Base-by-base conservation (phyloP, 192 early-diverging fungal species). In the Entomortierella lignicola region DNA sequence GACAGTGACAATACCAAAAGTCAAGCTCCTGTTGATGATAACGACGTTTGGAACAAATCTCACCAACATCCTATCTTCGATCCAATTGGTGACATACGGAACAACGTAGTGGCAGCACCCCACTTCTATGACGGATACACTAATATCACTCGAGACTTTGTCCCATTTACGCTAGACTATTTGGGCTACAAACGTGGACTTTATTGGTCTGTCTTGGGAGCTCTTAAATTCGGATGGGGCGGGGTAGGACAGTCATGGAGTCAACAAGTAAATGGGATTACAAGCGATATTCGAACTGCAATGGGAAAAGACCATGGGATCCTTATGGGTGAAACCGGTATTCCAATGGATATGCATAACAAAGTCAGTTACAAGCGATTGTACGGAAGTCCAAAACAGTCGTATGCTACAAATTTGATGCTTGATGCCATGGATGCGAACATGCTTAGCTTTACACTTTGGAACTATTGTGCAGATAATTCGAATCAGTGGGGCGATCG, bases 401-500 rank as follows among this genome's bases (percentile, higher is more conserved):
- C 73, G 26, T 82, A 80, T 53, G 85, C 85, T 1, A 80, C 85
- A 79, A 77, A 84, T 63, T 62, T 84, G 25, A 65, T 81, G 50
- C 30, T 88, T 10, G 77, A 86, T 55, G 87, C 87, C 2, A 66
- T 86, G 56, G 87, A 88, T 53, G 58, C 39, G 1, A 77, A 69
- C 30, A 67, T 85, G 47, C 20, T 88, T 31, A 82, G 83, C 43
- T 86, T 75, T 52, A 82, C 85, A 10, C 60, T 88, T 0, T 88
- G 87, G 87, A 85, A 85, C 26, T 88, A 88, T 63, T 81, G 77
- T 17, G 77, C 82, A 4, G 87, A 85, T 44, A 88, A 86, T 25
- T 69, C 72, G 12, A 20, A 69, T 32, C 52, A 68, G 23, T 85
- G 85, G 84, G 87, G 87, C 5, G 87, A 88, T 69, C 70, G 69